Conservation (phyloP, 164 flowering plant species). For the Tetrastigma voinierianum region DNA sequence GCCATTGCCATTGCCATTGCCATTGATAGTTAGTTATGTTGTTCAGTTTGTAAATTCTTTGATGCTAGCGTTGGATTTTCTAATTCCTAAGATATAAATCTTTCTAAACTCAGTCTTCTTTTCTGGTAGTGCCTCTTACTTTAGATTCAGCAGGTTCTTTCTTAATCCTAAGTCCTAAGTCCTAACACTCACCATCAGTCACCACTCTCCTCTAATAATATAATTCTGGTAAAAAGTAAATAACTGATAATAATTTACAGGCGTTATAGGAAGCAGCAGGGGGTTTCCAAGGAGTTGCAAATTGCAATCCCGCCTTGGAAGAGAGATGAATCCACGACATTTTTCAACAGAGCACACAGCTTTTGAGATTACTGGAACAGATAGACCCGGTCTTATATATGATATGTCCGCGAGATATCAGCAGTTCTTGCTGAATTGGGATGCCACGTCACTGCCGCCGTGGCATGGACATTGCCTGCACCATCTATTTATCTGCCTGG, state of each 20-base stretch:
- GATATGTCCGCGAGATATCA: too few relatives aligned
- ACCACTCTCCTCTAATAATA: neutral
- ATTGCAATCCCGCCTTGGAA: conserved; percentile 18
- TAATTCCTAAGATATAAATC: too few relatives aligned
- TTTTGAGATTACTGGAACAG: conserved; percentile 68
- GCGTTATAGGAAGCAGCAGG: conserved; percentile 42
- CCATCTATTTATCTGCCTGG: conserved; percentile 63
- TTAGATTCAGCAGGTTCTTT: conserved; percentile 72
- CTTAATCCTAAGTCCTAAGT: neutral
- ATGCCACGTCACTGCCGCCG: conserved; percentile 66
- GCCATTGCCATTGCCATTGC: too few relatives aligned
- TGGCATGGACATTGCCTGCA: conserved; percentile 86
- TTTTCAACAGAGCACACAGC: conserved; percentile 47
- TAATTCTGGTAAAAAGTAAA: neutral
- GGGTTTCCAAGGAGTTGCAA: conserved; percentile 19
- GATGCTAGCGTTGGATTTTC: too few relatives aligned
- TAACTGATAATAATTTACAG: conserved; percentile 28
- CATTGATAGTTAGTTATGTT: too few relatives aligned
- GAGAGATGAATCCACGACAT: conserved; percentile 28
- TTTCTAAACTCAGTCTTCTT: too few relatives aligned
- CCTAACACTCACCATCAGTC: too few relatives aligned
- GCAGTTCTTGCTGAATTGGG: conserved; percentile 63
- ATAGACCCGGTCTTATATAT: conserved; percentile 70
- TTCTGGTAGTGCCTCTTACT: too few relatives aligned
- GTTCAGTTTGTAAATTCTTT: too few relatives aligned